These are phyloP conservation scores for Boletus semigastroideus DNA, from an alignment of 1,284 basidiomycete genomes.

Conservation along the genomic window DNA sequence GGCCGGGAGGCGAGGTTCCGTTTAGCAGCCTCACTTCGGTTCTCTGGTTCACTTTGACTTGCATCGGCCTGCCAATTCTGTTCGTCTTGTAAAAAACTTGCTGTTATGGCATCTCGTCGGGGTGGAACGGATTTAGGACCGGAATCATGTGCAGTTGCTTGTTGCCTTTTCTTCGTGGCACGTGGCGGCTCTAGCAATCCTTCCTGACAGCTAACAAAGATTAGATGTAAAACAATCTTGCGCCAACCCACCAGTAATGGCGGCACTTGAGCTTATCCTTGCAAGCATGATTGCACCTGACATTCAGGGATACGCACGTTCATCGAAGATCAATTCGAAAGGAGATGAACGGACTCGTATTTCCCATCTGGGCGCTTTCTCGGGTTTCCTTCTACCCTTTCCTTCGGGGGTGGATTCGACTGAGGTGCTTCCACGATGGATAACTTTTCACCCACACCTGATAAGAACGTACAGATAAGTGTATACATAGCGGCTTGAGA, in stretches of 20 bases:
- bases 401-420: constrained; percentile 1
- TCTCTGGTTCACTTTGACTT: neutral
- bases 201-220: constrained; percentile 60
- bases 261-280: constrained; percentile 73
- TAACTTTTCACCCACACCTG: constrained; percentile 1
- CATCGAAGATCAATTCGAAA: neutral
- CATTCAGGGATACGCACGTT: neutral
- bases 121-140: constrained; percentile 10
- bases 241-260: constrained; percentile 58
- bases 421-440: neutral
- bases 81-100: neutral
- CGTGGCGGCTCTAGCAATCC: constrained; percentile 57
- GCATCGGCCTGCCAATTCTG: neutral
- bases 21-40: constrained; percentile 18
- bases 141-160: constrained; percentile 13
- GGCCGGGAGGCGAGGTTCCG: constrained; percentile 37
- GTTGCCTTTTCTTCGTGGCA: constrained; percentile 38
- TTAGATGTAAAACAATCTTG: neutral
- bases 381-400: constrained; percentile 7
- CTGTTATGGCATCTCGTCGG: constrained; percentile 6
- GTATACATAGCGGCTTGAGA: neutral
- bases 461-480: neutral
- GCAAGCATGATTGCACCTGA: constrained; percentile 79
- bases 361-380: constrained; percentile 48
- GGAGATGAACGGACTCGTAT: constrained; percentile 44